Evolutionary conservation across 129 eudicot genomes (phyloP), one percentile per base, ranked within the genome.

Genomic region (Saussurea involucrata): DNA sequence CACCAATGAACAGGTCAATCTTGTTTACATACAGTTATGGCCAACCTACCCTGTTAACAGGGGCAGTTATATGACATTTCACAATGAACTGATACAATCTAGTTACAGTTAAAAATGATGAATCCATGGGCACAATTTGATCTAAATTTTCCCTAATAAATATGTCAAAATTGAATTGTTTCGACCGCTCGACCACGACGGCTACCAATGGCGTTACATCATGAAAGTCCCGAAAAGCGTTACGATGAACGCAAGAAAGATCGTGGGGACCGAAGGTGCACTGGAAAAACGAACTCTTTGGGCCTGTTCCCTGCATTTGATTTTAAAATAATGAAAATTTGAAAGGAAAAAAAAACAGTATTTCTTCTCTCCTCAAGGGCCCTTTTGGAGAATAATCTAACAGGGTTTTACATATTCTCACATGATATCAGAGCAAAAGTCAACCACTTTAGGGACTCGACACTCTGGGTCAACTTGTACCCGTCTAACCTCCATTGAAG

Each of bases 251-350:
- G 86, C 83, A 2, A 82, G 11, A 36, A 84, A 46, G 29, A 79
- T 37, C 12, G 37, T 68, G 4, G 66, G 73, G 20, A 65, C 15
- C 18, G 83, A 71, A 63, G 89, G 74, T 49, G 96, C 92, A 69
- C 84, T 75, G 0, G 97, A 89, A 82, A 89, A 94, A 15, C 78
- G 72, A 37, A 89, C 84, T 76, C 96, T 89, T 34, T 76, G 90
- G 75, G 88, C 88, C 63, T 91, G 97, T 73, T 86, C 89, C 90
- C 98, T 93, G 89, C 72, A 84, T 61, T 33, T 11, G 20, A 21
- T 32, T 49, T 71, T 27, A 6, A 32, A n/a, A 8, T 15, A 33
- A 11, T 21, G 24, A 73, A 61, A 65, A 40, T 33, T 4, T 68
- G 10, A 58, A 65, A n/a, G 10, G 55, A 65, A n/a, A 4, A 33